phyloP scores from a whole-genome alignment of 176 grass and related monocot genomes.

The Musa beccarii region DNA sequence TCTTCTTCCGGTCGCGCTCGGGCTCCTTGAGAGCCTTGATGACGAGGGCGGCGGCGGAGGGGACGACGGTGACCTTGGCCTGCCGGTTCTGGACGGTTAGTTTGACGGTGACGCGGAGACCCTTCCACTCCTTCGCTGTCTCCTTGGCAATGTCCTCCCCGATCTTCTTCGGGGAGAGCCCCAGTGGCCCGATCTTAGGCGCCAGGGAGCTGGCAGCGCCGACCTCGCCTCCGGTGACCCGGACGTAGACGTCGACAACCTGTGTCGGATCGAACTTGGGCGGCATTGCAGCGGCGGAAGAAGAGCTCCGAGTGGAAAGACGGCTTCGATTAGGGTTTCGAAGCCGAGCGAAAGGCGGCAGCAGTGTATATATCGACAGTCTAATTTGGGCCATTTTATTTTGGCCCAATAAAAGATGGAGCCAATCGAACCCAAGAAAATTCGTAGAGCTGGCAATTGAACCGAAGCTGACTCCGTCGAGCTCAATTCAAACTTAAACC shows the following conservation, averaged over 20 bases:
- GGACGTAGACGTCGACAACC: constrained; percentile 65
- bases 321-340: background rate
- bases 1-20: constrained; percentile 71
- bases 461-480: no score
- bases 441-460: no score
- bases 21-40: constrained; percentile 75
- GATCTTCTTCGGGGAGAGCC: constrained; percentile 65
- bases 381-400: no score
- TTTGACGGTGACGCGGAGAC: constrained; percentile 69
- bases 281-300: constrained; percentile 34
- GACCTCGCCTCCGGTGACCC: constrained; percentile 65
- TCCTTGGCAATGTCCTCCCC: constrained; percentile 76
- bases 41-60: constrained; percentile 61
- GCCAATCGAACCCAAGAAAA: no score
- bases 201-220: constrained; percentile 60
- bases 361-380: no score
- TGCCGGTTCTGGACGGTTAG: constrained; percentile 70
- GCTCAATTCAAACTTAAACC: no score
- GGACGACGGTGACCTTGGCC: constrained; percentile 67
- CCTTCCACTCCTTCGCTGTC: constrained; percentile 76
- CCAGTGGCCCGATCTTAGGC: constrained; percentile 64
- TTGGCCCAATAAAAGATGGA: no score
- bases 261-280: constrained; percentile 66
- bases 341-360: background rate
- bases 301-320: background rate